These are phyloP conservation scores for Murraya koenigii DNA, from an alignment of 345 rosid species.

Conservation along the genomic window DNA sequence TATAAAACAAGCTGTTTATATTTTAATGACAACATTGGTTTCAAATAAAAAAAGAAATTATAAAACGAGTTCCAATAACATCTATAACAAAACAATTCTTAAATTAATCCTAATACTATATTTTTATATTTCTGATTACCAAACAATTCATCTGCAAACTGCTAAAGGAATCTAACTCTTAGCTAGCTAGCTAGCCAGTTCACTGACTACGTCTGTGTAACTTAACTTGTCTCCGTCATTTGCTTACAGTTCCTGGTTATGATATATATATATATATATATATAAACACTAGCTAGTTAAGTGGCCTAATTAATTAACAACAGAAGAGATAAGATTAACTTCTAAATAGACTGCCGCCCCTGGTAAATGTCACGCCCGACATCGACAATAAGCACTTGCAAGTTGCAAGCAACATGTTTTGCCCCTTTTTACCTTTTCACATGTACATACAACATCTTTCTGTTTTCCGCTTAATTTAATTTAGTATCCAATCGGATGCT, in stretches of 20 bases:
- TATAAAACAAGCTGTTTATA: background rate
- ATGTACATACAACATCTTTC: background rate
- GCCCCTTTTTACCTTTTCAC: background rate
- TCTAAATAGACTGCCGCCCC: background rate
- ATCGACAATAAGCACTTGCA: background rate
- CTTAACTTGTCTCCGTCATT: background rate
- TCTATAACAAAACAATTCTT: background rate
- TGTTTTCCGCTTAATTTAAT: background rate
- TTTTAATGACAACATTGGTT: background rate
- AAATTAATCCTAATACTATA: background rate
- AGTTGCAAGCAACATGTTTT: conserved; percentile 4
- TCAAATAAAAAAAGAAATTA: background rate
- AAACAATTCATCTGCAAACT: conserved; percentile 7
- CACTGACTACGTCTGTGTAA: background rate
- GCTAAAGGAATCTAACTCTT: background rate
- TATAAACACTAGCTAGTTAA: background rate
- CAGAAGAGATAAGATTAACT: background rate
- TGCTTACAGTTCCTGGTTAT: background rate
- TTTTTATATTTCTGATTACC: background rate
- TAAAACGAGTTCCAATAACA: background rate
- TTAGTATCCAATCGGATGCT: background rate
- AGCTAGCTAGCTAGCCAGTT: background rate
- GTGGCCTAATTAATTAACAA: background rate
- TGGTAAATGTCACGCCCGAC: background rate
- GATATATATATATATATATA: background rate